phyloP scores from a whole-genome alignment of 2,329 filamentous ascomycete genomes.

The Cladophialophora bantiana region DNA sequence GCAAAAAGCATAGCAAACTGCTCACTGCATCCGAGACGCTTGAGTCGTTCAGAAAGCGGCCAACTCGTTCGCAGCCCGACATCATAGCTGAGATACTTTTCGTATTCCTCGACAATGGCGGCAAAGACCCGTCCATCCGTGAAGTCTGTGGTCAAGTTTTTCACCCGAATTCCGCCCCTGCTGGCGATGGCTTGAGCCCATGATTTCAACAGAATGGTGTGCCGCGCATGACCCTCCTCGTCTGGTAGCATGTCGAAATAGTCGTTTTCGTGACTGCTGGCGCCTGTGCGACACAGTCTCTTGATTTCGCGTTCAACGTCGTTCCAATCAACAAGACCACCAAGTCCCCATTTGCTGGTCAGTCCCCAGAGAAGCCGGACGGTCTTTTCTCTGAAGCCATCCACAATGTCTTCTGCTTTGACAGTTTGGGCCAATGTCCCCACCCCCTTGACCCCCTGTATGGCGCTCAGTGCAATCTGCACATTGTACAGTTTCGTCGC shows the following conservation, averaged over 20 bases:
- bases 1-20: conserved; percentile 39
- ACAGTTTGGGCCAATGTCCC: conserved; percentile 53
- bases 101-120: conserved; percentile 65
- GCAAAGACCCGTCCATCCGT: conserved; percentile 61
- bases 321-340: conserved; percentile 61
- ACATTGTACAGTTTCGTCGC: conserved; percentile 67
- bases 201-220: conserved; percentile 56
- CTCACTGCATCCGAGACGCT: conserved; percentile 37
- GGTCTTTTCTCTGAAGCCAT: conserved; percentile 70
- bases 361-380: conserved; percentile 67
- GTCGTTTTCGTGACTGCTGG: conserved; percentile 35
- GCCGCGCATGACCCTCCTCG: conserved; percentile 42
- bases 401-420: conserved; percentile 65
- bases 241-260: conserved; percentile 40
- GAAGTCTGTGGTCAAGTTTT: conserved; percentile 66
- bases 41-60: conserved; percentile 30
- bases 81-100: conserved; percentile 44
- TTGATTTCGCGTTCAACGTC: conserved; percentile 61
- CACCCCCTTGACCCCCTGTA: conserved; percentile 54
- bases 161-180: conserved; percentile 55
- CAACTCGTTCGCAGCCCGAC: not conserved
- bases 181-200: conserved; percentile 63
- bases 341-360: conserved; percentile 63
- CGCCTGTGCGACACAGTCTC: conserved; percentile 46
- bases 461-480: conserved; percentile 62